Base-by-base conservation (phyloP, 2,329 filamentous ascomycete species). In the Dothideomycetes sp. region DNA sequence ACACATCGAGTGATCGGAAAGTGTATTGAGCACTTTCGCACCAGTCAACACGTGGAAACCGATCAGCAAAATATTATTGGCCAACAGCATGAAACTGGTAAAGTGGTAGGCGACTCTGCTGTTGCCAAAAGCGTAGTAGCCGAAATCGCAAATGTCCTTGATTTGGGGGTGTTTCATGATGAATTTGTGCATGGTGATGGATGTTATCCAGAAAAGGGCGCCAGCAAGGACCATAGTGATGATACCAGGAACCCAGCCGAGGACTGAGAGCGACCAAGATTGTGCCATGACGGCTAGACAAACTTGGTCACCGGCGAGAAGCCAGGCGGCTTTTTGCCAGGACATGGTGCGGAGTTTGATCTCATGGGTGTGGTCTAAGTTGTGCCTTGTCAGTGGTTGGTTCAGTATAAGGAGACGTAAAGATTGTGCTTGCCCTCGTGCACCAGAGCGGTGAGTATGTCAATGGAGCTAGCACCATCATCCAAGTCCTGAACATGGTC, bases 261-360 rank as follows among this genome's bases (percentile, higher is more conserved):
- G 49, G n/a, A 68, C 65, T 29, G 63, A 67, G 10, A 70, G 59
- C 19, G 66, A 69, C 68, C 67, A 70, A 5, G 65, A 61, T 49
- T 71, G 68, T 20, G 67, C 67, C 68, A 70, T 70, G 47, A 70
- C 70, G 19, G 68, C 68, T 4, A 71, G 53, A 51, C 67, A 71
- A 24, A 71, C 67, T 51, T 70, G 67, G 32, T 71, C 68, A 24
- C 68, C 68, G 9, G 53, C 56, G 5, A 70, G 61, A 24, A 70
- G 51, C 58, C 64, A 69, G 6, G 68, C 65, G 2, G 65, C 67
- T 50, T 70, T 70, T 46, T 71, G 66, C 68, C 69, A 72, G 22
- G 67, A 63, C 68, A 70, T 70, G 1, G 67, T 70, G n/a, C 68
- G 61, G 10, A 72, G 63, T 49, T 69, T 64, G 55, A 72, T 72